Conservation (phyloP, 179 eudicot species). For the Carnegiea gigantea region DNA sequence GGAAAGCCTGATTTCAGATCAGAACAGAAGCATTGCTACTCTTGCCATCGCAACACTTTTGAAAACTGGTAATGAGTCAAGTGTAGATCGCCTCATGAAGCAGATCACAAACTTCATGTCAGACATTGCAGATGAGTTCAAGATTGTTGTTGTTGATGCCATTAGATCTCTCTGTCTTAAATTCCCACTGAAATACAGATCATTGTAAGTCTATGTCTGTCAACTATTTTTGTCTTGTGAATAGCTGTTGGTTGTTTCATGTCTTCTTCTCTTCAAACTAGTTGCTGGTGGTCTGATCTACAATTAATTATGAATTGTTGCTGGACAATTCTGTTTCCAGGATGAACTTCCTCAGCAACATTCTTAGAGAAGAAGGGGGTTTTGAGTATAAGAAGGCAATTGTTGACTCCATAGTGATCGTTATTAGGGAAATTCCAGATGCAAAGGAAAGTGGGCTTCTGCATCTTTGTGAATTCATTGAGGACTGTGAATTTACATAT, state of each 20-base stretch:
- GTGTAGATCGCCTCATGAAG: constrained; percentile 97
- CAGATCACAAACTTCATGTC: constrained; percentile 98
- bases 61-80: constrained; percentile 96
- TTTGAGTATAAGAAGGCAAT: constrained; percentile 98
- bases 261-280: not conserved
- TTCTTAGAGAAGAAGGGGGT: constrained; percentile 98
- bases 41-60: constrained; percentile 95
- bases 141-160: constrained; percentile 97
- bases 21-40: constrained; percentile 98
- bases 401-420: constrained; percentile 91
- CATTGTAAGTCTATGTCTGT: constrained; percentile 67
- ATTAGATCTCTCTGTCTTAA: constrained; percentile 90
- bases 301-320: not conserved
- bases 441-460: constrained; percentile 97
- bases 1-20: constrained; percentile 99
- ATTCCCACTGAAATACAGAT: constrained; percentile 93
- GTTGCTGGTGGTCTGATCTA: not conserved
- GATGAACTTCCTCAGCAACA: constrained; percentile 97
- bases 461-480: constrained; percentile 97
- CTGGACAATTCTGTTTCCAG: constrained; percentile 36
- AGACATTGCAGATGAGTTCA: constrained; percentile 97
- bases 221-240: not conserved
- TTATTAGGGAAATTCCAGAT: constrained; percentile 97
- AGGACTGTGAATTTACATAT: constrained; percentile 98
- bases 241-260: not conserved